phyloP scores from a whole-genome alignment of 768 basidiomycete genomes.

The Rickenella mellea region DNA sequence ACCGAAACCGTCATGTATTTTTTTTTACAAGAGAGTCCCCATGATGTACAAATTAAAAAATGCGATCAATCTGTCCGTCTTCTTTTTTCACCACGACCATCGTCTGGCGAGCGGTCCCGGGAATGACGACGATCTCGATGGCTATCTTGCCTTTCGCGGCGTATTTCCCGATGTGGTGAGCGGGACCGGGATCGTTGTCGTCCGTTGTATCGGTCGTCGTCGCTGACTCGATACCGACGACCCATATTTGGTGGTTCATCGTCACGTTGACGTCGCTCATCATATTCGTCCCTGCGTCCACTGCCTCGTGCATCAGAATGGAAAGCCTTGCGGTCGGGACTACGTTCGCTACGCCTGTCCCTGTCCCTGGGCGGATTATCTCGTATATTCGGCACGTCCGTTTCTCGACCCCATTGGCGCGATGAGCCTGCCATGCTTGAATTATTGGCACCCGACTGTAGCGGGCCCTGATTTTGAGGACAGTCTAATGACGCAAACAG shows the following conservation, averaged over 20 bases:
- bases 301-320: not conserved
- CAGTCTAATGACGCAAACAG: constrained; percentile 18
- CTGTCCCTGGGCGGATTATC: constrained; percentile 12
- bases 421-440: constrained; percentile 9
- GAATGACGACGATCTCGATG: constrained; percentile 12
- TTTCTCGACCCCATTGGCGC: constrained; percentile 21
- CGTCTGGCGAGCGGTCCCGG: constrained; percentile 18
- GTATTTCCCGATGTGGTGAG: not conserved
- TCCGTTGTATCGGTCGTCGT: constrained; percentile 9
- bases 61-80: constrained; percentile 22
- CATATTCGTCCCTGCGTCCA: not conserved
- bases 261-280: constrained; percentile 8
- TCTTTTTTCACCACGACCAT: constrained; percentile 22
- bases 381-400: constrained; percentile 11
- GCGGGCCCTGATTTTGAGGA: constrained; percentile 21
- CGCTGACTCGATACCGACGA: constrained; percentile 2
- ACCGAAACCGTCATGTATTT: no score
- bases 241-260: constrained; percentile 2
- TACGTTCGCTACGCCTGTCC: constrained; percentile 8
- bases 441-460: constrained; percentile 24
- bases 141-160: not conserved
- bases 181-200: not conserved
- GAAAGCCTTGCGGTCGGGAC: constrained; percentile 1
- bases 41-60: no score
- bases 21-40: no score